These are phyloP conservation scores for Leishmania gerbilli DNA, from an alignment of 208 protist species.

Conservation along the genomic window DNA sequence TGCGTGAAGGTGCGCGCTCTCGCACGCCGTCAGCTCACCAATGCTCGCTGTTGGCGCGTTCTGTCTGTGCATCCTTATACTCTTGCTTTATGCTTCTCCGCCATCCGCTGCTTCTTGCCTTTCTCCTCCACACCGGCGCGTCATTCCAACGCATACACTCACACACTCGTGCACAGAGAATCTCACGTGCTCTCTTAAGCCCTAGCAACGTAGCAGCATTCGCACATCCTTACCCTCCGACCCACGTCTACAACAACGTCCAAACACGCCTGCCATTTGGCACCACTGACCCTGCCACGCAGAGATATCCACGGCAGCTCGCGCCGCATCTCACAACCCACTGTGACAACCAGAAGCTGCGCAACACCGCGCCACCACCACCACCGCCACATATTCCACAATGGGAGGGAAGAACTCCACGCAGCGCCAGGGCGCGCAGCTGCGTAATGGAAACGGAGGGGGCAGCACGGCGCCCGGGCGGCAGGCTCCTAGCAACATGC, in stretches of 20 bases:
- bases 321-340: background rate
- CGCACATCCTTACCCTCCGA: background rate
- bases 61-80: background rate
- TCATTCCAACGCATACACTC: background rate
- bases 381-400: background rate
- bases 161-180: background rate
- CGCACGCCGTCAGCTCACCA: background rate
- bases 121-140: background rate
- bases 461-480: conserved; percentile 12
- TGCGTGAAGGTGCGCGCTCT: background rate
- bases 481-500: conserved; percentile 55
- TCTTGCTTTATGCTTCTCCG: background rate
- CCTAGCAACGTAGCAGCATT: background rate
- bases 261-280: background rate
- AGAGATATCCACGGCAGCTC: background rate
- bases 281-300: background rate
- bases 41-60: background rate
- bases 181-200: background rate
- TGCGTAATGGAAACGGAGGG: conserved; percentile 15
- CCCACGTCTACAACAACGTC: background rate
- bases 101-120: background rate
- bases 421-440: conserved; percentile 23
- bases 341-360: background rate
- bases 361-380: background rate
- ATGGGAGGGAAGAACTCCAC: conserved; percentile 48